Evolutionary conservation across 192 early-diverging fungal species (phyloP), one percentile per base, ranked within the genome.

Genomic region (Coemansia sp.): DNA sequence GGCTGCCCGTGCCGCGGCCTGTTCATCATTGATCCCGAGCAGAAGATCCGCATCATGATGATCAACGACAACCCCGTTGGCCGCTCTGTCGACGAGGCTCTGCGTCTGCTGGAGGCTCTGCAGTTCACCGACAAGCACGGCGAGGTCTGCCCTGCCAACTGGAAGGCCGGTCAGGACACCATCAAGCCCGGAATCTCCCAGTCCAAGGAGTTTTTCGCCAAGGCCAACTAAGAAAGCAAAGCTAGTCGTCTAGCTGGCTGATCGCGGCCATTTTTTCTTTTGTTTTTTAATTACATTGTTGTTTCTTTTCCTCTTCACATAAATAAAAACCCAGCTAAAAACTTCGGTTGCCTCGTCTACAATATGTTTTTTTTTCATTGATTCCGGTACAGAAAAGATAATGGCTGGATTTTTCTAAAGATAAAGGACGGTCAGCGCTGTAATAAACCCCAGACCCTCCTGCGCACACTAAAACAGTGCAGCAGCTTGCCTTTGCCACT

Each of bases 61-160:
- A 87, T 96, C 81, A 95, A 98, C 84, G 96, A 96, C 71, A 73
- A 89, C 63, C 91, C 92, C 33, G 90, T 95, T 38, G 93, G 93
- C 54, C 91, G 93, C 67, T 88, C 84, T 38, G 90, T 94, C 60
- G 89, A 93, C 78, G 94, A 96, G 85, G 84, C 87, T 38, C 72
- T 96, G 61, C 90, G 96, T 74, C 82, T 96, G 17, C 80, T 98
- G 59, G 89, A 96, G 85, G 96, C 96, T 18, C 84, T 98, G 74
- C 87, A 93, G 83, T 96, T 92, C 88, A 91, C 89, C 69, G 96
- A 95, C 66, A 86, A 94, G 85, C 78, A 88, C 76, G 87, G 87
- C 73, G 87, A 91, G 75, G 93, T 92, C 57, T 93, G 91, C 87
- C 93, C 92, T 49, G 89, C 87, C 64, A 87, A 88, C 85, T 95